Conservation (phyloP, 139 green algal species). For the Tetraselmis striata region DNA sequence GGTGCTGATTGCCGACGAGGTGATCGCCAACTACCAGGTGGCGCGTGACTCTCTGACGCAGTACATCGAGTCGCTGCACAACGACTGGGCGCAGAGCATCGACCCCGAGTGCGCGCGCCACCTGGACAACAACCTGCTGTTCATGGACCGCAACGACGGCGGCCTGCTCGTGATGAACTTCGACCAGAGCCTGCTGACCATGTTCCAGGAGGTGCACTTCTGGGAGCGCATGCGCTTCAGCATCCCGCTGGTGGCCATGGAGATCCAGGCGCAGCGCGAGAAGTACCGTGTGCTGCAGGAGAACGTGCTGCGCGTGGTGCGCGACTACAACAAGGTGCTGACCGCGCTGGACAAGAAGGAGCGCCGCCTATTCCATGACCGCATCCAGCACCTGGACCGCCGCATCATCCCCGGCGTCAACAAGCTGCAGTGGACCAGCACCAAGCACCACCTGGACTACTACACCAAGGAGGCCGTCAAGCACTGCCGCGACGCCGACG, state of each 20-base stretch:
- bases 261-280: slow-evolving; percentile 75
- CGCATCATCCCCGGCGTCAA: slow-evolving; percentile 72
- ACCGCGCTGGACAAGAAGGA: slow-evolving; percentile 62
- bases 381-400: slow-evolving; percentile 77
- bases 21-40: slow-evolving; percentile 56
- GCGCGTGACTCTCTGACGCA: slow-evolving; percentile 65
- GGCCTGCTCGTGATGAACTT: slow-evolving; percentile 76
- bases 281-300: slow-evolving; percentile 72
- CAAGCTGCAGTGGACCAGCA: slow-evolving; percentile 68
- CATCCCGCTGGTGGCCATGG: slow-evolving; percentile 76
- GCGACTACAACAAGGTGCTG: slow-evolving; percentile 64
- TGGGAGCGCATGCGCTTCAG: slow-evolving; percentile 78
- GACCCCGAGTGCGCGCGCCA: slow-evolving; percentile 44
- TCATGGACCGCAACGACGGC: slow-evolving; percentile 18
- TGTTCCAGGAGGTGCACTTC: slow-evolving; percentile 65
- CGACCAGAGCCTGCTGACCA: slow-evolving; percentile 58
- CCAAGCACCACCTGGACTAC: slow-evolving; percentile 66
- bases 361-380: slow-evolving; percentile 72
- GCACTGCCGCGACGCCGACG: slow-evolving; percentile 65
- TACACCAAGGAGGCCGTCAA: slow-evolving; percentile 61
- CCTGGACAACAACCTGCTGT: slow-evolving; percentile 61
- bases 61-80: slow-evolving; percentile 70
- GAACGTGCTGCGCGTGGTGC: slow-evolving; percentile 35
- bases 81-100: slow-evolving; percentile 68
- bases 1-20: slow-evolving; percentile 50